A percentile compares a stretch with the other conserved stretches of the same genome.
These are phyloP conservation scores for Monilinia vaccinii-corymbosi DNA, from an alignment of 2,329 filamentous ascomycete genomes.

Conservation along the genomic window DNA sequence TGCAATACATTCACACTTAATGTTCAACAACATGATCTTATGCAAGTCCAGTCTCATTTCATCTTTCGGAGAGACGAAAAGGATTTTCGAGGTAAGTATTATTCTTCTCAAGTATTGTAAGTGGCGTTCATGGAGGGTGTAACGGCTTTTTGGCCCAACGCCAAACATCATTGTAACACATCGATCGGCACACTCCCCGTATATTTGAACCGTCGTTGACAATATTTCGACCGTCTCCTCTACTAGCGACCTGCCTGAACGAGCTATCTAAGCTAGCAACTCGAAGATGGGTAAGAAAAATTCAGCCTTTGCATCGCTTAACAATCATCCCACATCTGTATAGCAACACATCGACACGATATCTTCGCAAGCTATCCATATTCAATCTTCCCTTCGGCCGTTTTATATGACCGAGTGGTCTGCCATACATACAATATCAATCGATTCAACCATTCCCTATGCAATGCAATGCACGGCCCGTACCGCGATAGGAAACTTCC, in stretches of 20 bases:
- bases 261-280: not conserved
- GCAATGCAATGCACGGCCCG: slow-evolving; percentile 7
- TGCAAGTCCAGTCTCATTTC: not conserved
- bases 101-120: not conserved
- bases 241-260: not conserved
- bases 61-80: not conserved
- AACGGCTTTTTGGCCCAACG: not conserved
- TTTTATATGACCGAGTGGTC: slow-evolving; percentile 5
- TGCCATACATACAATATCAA: slow-evolving; percentile 3
- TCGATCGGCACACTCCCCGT: not conserved
- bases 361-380: not conserved
- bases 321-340: not conserved
- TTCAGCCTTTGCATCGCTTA: not conserved
- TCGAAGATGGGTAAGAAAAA: not conserved
- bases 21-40: slow-evolving; percentile 7
- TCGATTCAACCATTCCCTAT: not conserved
- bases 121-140: not conserved
- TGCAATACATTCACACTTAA: slow-evolving; percentile 2
- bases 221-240: not conserved
- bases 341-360: not conserved
- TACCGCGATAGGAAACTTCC: slow-evolving; percentile 4
- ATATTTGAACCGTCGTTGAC: not conserved
- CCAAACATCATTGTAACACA: not conserved
- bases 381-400: not conserved
- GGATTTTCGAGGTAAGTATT: not conserved